Evolutionary conservation across 2,329 filamentous ascomycete species (phyloP).

Genomic region (Colletotrichum brevisporum): DNA sequence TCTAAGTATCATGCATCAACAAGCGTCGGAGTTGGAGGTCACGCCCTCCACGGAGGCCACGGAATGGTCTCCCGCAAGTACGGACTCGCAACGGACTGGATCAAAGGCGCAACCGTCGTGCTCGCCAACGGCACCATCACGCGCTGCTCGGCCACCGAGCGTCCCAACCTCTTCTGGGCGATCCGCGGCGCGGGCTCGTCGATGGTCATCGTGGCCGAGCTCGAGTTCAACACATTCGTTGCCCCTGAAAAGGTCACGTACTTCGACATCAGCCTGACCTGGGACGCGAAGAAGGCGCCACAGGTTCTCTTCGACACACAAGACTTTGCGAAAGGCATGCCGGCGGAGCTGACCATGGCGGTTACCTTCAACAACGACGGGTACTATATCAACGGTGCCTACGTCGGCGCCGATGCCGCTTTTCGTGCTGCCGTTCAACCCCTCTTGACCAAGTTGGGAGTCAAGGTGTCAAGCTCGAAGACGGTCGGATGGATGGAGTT

Average conservation of each 20-base stretch:
- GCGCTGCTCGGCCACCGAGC: slow-evolving; percentile 49
- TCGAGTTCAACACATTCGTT: slow-evolving; percentile 55
- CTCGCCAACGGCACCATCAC: slow-evolving; percentile 53
- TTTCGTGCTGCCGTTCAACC: slow-evolving; percentile 17
- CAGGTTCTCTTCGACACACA: slow-evolving; percentile 21
- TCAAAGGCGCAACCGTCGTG: slow-evolving; percentile 53
- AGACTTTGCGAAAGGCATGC: slow-evolving; percentile 9
- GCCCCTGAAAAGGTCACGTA: slow-evolving; percentile 50
- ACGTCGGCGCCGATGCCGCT: background rate
- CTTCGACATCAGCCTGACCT: slow-evolving; percentile 40
- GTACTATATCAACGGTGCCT: slow-evolving; percentile 26
- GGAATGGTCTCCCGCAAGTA: slow-evolving; percentile 45
- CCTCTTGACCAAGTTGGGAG: slow-evolving; percentile 15
- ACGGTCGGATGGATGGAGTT: slow-evolving; percentile 32
- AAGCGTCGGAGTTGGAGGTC: slow-evolving; percentile 57
- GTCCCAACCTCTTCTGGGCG: slow-evolving; percentile 59
- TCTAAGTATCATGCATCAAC: background rate
- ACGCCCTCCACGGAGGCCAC: slow-evolving; percentile 59
- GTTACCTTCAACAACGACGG: slow-evolving; percentile 30
- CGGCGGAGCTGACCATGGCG: slow-evolving; percentile 48
- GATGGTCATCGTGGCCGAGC: slow-evolving; percentile 57
- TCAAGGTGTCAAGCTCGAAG: slow-evolving; percentile 22
- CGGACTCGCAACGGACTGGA: slow-evolving; percentile 51
- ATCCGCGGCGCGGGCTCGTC: slow-evolving; percentile 58
- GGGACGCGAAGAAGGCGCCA: background rate